Conservation (phyloP, 2,329 filamentous ascomycete genomes). For the Colletotrichum simmondsii region DNA sequence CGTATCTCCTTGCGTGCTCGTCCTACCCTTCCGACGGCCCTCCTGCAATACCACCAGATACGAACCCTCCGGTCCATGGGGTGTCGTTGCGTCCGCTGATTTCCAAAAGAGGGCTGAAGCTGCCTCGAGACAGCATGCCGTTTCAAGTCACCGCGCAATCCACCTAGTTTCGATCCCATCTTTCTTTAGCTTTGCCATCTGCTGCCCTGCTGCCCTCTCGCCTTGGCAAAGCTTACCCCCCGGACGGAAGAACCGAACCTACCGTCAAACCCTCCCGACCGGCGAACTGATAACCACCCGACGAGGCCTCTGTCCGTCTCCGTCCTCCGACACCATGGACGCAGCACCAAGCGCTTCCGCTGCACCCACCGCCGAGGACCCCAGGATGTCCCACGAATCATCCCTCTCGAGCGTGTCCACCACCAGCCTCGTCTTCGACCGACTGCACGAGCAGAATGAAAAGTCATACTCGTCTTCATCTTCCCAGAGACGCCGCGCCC, state of each 20-base stretch:
- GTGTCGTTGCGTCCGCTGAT: constrained; percentile 10
- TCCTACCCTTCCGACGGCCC: not conserved
- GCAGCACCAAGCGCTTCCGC: constrained; percentile 9
- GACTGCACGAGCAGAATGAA: constrained; percentile 69
- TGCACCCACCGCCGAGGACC: constrained; percentile 13
- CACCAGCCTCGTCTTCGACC: constrained; percentile 84
- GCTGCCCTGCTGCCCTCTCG: not conserved
- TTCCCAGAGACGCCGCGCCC: constrained; percentile 21
- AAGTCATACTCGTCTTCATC: constrained; percentile 41
- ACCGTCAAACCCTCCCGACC: not conserved
- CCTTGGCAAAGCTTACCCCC: not conserved
- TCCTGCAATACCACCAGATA: not conserved
- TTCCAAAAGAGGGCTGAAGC: constrained; percentile 31
- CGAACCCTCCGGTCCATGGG: constrained; percentile 17
- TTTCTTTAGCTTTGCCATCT: not conserved
- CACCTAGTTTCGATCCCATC: constrained; percentile 29
- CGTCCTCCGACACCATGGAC: constrained; percentile 13
- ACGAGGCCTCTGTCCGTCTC: not conserved
- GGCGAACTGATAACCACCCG: constrained; percentile 10
- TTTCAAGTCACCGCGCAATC: constrained; percentile 30
- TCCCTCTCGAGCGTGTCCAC: constrained; percentile 85
- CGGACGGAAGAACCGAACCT: not conserved
- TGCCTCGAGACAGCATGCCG: constrained; percentile 34
- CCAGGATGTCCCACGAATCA: constrained; percentile 58
- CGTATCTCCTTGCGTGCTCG: not conserved